Base-by-base conservation (phyloP, 306 rosid genomes). In the Delonix regia region DNA sequence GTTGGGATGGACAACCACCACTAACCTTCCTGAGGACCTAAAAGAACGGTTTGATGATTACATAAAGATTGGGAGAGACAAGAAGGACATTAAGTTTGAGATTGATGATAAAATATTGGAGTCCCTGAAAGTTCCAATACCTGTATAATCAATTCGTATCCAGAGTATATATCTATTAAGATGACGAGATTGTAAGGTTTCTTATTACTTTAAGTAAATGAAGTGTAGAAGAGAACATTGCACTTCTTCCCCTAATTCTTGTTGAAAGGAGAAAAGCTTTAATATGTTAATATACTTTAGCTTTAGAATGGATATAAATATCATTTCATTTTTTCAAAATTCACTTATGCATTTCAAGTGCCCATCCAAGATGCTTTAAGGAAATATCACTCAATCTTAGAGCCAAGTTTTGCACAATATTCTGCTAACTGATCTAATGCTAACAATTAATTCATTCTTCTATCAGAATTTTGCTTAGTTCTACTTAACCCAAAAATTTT, bases 1-100 rank as follows among this genome's bases (percentile, higher is more conserved):
- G 63, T 74, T 95, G 87, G 97, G 98, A 30, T 92, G 97, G 99
- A 38, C 74, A 48, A 18, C 83, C 56, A 80, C 86, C 69, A 89
- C 98, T 69, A 85, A 91, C 81, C 97, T 95, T 79, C 79, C 93
- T 8, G 89, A 85, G 84, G 94, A 95, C 82, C 83, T 95, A 69
- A 93, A 93, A 78, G 97, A 91, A 83, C 79, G 94, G 72, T 92
- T 83, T 67, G 94, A 87, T 49, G 99, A 95, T 89, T 93, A 91
- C 49, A 56, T 92, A 74, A 87, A 85, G 94, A 88, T 93, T 73
- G 99, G 97, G 48, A 88, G 98, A 83, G 97, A 91, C 87, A 93
- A 90, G 88, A 93, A 89, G 82, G 41, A 85, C 33, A 85, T 91
- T 2, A 18, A 93, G 68, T 95, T 93, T 78, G 97, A 95, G 83